These are phyloP conservation scores for Apiotrichum porosum DNA, from an alignment of 1,284 basidiomycete species.

Conservation along the genomic window DNA sequence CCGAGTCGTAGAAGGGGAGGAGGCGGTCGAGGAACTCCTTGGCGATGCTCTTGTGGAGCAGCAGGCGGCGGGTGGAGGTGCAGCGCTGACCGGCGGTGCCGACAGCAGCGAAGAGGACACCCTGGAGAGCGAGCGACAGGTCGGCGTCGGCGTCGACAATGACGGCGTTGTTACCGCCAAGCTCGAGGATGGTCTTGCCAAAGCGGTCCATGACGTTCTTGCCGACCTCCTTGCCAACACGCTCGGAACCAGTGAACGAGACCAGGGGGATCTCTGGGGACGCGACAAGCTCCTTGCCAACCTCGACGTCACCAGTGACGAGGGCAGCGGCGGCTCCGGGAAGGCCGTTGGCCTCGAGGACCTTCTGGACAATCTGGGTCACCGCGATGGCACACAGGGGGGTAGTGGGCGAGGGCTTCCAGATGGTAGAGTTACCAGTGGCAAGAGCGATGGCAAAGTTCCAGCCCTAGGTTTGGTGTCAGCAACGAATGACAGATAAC, in stretches of 20 bases:
- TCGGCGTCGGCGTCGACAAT: slow-evolving; percentile 92
- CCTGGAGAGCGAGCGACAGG: slow-evolving; percentile 75
- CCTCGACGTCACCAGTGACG: slow-evolving; percentile 74
- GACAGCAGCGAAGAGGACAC: slow-evolving; percentile 82
- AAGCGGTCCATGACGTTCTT: slow-evolving; percentile 62
- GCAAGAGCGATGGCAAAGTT: slow-evolving; percentile 84
- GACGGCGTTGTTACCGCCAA: slow-evolving; percentile 91
- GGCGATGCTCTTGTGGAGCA: slow-evolving; percentile 77
- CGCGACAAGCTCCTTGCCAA: slow-evolving; percentile 71
- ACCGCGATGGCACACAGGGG: slow-evolving; percentile 78
- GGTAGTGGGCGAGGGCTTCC: slow-evolving; percentile 90
- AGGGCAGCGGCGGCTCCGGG: slow-evolving; percentile 78
- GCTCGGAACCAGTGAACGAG: slow-evolving; percentile 90
- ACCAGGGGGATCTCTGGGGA: slow-evolving; percentile 74
- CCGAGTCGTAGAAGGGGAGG: slow-evolving; percentile 60
- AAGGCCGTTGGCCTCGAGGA: slow-evolving; percentile 74
- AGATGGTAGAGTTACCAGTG: slow-evolving; percentile 83
- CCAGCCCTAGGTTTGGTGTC: slow-evolving; percentile 64
- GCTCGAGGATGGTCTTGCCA: slow-evolving; percentile 65
- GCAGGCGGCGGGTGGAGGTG: slow-evolving; percentile 84
- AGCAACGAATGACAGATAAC: too few relatives aligned
- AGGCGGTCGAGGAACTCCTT: slow-evolving; percentile 69
- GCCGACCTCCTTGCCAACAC: slow-evolving; percentile 79
- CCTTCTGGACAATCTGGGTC: slow-evolving; percentile 72
- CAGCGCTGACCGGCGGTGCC: slow-evolving; percentile 94